A percentile compares a stretch with the other conserved stretches of the same genome.
Conservation (phyloP, 352 stramenopile species). For the Pythium rishiriense region DNA sequence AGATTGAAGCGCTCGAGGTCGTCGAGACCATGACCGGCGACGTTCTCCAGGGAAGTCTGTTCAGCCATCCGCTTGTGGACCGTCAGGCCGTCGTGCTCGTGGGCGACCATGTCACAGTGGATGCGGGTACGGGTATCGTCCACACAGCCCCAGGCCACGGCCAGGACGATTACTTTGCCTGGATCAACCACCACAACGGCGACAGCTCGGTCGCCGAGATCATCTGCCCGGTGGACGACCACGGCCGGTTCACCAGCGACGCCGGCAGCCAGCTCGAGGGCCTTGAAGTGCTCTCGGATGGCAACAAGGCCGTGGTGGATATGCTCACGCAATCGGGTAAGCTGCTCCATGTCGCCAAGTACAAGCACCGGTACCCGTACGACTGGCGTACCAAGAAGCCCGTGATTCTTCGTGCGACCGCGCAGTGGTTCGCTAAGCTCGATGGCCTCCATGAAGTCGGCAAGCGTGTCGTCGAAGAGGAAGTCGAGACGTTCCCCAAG, state of each 20-base stretch:
- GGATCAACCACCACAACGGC: slow-evolving; percentile 54
- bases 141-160: slow-evolving; percentile 98
- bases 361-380: slow-evolving; percentile 97
- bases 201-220: slow-evolving; percentile 38
- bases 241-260: slow-evolving; percentile 87
- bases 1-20: slow-evolving; percentile 37
- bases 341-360: slow-evolving; percentile 88
- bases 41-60: slow-evolving; percentile 57
- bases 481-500: slow-evolving; percentile 93
- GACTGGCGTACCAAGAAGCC: slow-evolving; percentile 99
- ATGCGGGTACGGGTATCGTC: slow-evolving; percentile 98
- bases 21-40: slow-evolving; percentile 65
- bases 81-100: slow-evolving; percentile 86
- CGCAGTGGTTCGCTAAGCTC: slow-evolving; percentile 98
- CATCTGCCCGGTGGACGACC: slow-evolving; percentile 65
- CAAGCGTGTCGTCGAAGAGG: slow-evolving; percentile 48
- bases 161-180: slow-evolving; percentile 94
- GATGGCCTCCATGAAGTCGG: slow-evolving; percentile 90
- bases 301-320: slow-evolving; percentile 92
- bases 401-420: slow-evolving; percentile 97
- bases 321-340: slow-evolving; percentile 72
- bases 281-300: slow-evolving; percentile 90
- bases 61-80: slow-evolving; percentile 88
- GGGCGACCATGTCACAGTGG: slow-evolving; percentile 97
- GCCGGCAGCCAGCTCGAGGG: slow-evolving; percentile 86